phyloP scores from a whole-genome alignment of 164 flowering plant genomes.

The Stephania cephalantha region DNA sequence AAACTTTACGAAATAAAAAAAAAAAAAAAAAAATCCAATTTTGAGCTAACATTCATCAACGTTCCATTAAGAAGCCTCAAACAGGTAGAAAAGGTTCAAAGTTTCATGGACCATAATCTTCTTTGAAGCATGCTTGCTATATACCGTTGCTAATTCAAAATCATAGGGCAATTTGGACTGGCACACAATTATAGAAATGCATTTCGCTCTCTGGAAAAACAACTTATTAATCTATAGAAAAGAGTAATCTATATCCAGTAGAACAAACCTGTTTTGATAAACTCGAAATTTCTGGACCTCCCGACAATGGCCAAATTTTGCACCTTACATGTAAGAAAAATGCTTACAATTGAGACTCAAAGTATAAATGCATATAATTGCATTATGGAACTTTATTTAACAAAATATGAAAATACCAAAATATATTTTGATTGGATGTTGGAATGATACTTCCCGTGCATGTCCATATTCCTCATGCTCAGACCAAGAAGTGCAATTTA shows the following conservation, averaged over 20 bases:
- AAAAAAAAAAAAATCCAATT: too few species aligned
- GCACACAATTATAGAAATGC: too few species aligned
- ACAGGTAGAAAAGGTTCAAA: too few species aligned
- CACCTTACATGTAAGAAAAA: constrained; percentile 44
- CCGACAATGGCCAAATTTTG: constrained; percentile 72
- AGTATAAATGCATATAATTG: not conserved
- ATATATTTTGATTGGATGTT: constrained; percentile 87
- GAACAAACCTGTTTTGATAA: constrained; percentile 57
- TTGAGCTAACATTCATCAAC: too few species aligned
- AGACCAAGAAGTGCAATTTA: constrained; percentile 63
- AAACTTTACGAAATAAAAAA: too few species aligned
- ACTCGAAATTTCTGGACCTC: constrained; percentile 70
- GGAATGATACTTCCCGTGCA: constrained; percentile 73
- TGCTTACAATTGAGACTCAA: constrained; percentile 1
- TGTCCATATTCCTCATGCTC: constrained; percentile 59
- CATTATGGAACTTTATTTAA: not conserved
- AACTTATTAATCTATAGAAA: not conserved
- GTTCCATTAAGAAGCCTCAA: too few species aligned
- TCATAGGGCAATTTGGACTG: too few species aligned
- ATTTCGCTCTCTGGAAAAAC: not conserved
- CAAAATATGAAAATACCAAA: constrained; percentile 46
- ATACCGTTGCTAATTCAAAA: too few species aligned
- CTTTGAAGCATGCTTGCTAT: too few species aligned
- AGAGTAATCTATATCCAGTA: not conserved
- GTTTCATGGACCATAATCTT: too few species aligned